Evolutionary conservation across 352 stramenopile species (phyloP).

Genomic region (Phytophthora kernoviae): DNA sequence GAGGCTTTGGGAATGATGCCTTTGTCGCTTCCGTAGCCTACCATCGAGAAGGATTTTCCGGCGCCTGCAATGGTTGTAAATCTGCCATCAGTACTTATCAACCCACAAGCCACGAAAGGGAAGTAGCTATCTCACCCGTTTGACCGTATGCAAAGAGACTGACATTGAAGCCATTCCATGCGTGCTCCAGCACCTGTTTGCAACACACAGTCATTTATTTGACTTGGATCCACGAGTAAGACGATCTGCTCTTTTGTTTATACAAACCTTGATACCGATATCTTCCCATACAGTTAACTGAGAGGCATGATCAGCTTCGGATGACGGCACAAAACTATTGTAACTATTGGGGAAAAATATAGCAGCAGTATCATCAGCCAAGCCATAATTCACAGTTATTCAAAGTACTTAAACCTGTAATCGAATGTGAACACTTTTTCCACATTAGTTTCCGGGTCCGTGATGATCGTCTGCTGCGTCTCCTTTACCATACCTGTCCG

Average conservation of each 20-base stretch:
- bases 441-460: constrained; percentile 69
- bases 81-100: not conserved
- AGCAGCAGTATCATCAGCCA: not conserved
- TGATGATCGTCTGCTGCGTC: constrained; percentile 85
- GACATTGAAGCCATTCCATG: constrained; percentile 91
- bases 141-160: constrained; percentile 89
- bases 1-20: constrained; percentile 86
- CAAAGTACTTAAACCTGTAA: constrained; percentile 53
- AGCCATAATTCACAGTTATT: not conserved
- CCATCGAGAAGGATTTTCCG: constrained; percentile 90
- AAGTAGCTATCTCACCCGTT: constrained; percentile 39
- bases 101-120: not conserved
- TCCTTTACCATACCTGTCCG: constrained; percentile 77
- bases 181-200: constrained; percentile 79
- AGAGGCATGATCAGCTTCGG: constrained; percentile 66
- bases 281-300: constrained; percentile 89
- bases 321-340: constrained; percentile 70
- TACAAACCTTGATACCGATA: constrained; percentile 72
- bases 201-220: not conserved
- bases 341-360: constrained; percentile 51
- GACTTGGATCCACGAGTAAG: not conserved
- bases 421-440: constrained; percentile 90
- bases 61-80: constrained; percentile 35
- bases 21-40: constrained; percentile 80
- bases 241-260: not conserved